phyloP scores from a whole-genome alignment of 1,139 yeast species.

The Debaryomycetaceae sp. region DNA sequence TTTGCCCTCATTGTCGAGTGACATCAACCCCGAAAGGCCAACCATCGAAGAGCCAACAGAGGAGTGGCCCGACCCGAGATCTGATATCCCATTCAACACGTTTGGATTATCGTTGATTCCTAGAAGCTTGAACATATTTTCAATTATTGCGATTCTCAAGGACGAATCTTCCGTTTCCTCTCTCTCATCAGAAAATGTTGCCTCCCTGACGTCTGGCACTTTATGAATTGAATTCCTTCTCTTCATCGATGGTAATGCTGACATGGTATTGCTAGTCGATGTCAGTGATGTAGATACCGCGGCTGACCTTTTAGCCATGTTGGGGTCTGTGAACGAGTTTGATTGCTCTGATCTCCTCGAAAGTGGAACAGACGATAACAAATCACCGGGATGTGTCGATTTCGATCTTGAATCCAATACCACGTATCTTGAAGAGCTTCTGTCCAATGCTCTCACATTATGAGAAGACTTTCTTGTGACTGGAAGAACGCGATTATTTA shows the following conservation, averaged over 20 bases:
- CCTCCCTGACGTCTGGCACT: constrained; percentile 25
- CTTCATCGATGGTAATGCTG: neutral
- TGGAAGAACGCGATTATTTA: neutral
- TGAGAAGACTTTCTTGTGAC: constrained; percentile 2
- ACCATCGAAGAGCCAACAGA: constrained; percentile 27
- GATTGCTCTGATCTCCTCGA: constrained; percentile 43
- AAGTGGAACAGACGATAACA: constrained; percentile 77
- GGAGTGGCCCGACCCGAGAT: constrained; percentile 12
- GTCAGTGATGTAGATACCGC: neutral
- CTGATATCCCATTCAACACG: constrained; percentile 6
- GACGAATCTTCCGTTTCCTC: constrained; percentile 79
- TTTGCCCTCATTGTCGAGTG: constrained; percentile 9
- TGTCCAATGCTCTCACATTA: constrained; percentile 5
- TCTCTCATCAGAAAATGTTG: constrained; percentile 51
- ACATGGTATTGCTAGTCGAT: neutral
- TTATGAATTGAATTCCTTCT: neutral
- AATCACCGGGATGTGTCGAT: constrained; percentile 75
- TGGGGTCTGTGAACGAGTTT: neutral
- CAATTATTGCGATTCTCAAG: constrained; percentile 66
- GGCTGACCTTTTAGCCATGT: neutral
- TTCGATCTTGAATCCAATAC: constrained; percentile 57
- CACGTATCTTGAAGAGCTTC: constrained; percentile 56
- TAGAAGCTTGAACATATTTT: constrained; percentile 66
- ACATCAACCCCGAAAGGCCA: constrained; percentile 26
- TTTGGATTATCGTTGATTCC: constrained; percentile 53